A percentile compares a stretch with the other conserved stretches of the same genome.
phyloP scores from a whole-genome alignment of 495 filamentous ascomycete genomes.

The Pyrenula massariospora region DNA sequence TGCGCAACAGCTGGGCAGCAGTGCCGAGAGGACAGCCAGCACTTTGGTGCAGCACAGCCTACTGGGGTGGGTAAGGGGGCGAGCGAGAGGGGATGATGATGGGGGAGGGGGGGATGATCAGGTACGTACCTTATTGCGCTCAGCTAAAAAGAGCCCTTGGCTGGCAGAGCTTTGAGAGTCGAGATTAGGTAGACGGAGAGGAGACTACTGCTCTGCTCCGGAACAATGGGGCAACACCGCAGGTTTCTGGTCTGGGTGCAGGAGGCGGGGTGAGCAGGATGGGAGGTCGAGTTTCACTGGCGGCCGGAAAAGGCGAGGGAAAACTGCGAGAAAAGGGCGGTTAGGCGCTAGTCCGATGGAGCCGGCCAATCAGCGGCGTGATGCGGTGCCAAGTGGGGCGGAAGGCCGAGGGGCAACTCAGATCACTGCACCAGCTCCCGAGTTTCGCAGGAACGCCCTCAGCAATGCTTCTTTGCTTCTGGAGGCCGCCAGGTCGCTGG shows the following conservation, averaged over 20 bases:
- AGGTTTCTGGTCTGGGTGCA: neutral
- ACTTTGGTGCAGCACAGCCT: neutral
- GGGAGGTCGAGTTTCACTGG: too few relatives aligned
- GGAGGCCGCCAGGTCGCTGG: too few relatives aligned
- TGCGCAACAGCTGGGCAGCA: neutral
- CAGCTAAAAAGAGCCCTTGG: neutral
- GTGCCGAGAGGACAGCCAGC: neutral
- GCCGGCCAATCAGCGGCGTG: neutral
- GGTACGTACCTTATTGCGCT: neutral
- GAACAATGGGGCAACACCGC: neutral
- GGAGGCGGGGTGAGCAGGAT: too few relatives aligned
- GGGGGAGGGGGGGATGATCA: neutral
- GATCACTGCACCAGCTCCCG: neutral
- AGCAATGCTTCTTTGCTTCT: too few relatives aligned
- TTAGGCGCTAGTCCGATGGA: too few relatives aligned
- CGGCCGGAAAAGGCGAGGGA: too few relatives aligned
- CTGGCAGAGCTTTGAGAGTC: neutral
- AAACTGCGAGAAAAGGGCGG: too few relatives aligned
- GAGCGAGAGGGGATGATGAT: neutral
- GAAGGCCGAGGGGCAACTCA: neutral
- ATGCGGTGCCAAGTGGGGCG: neutral
- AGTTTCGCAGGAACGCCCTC: neutral
- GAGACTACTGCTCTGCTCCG: too few relatives aligned
- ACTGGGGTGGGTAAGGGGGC: neutral
- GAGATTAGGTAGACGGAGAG: neutral